Evolutionary conservation across 202 grass and related monocot species (phyloP), one percentile per base, ranked within the genome.

Genomic region (Digitaria exilis): DNA sequence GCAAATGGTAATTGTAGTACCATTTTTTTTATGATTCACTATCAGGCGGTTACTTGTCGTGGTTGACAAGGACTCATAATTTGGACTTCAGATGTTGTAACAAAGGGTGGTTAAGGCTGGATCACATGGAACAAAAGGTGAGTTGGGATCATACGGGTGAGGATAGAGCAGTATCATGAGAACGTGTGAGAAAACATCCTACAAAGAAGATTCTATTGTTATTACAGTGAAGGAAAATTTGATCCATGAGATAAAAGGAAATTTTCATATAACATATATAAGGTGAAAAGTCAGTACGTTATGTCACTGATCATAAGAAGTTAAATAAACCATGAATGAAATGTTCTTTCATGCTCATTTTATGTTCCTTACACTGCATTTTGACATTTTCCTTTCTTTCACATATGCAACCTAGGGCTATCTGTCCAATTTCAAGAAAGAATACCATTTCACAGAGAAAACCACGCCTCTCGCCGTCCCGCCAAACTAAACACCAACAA

Each of bases 161-260:
- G n/a, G n/a, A n/a, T n/a, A n/a, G n/a, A n/a, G n/a, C 75, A 26
- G 48, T 44, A 13, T 48, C 11, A 48, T 15, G 45, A 48, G 13
- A 14, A 48, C 45, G 16, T 48, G 45, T 2, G 11, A 25, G n/a
- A 25, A 93, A 17, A 69, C 44, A 75, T 93, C 79, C 74, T 52
- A 64, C 55, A 73, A 61, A 77, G 15, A 80, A 73, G 69, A 45
- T 4, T 21, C 2, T 3, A 79, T 69, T 70, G 74, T 9, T 30
- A 68, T 69, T 32, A 59, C 15, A 65, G 30, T 22, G 16, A 15
- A 54, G 11, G 44, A 29, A 73, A 79, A 74, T 89, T 85, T 89
- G 49, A 51, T 84, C 54, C 70, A 50, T 39, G 32, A 43, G 41
- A 28, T 42, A 11, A 12, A 60, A 77, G 46, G 35, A 26, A 17